Conservation (phyloP, 2,329 filamentous ascomycete genomes). For the Microascus cirrosus region DNA sequence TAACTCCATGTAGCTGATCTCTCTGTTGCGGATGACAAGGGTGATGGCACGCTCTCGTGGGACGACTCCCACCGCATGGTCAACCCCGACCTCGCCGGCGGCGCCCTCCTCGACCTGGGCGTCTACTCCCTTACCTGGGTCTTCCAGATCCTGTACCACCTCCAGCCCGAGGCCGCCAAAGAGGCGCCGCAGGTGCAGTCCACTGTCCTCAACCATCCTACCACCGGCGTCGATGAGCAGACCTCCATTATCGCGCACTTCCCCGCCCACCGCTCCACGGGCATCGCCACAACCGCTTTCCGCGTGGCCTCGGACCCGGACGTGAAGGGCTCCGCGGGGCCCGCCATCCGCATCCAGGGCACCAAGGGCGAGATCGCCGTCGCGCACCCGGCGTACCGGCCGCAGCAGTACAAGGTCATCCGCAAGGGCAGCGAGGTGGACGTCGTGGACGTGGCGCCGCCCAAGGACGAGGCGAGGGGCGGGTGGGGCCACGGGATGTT, state of each 20-base stretch:
- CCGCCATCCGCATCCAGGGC: conserved; percentile 70
- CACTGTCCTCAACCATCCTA: conserved; percentile 62
- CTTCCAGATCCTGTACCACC: conserved; percentile 79
- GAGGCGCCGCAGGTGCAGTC: conserved; percentile 57
- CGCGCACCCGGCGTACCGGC: conserved; percentile 58
- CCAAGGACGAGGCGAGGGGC: conserved; percentile 32
- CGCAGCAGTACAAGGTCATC: conserved; percentile 54
- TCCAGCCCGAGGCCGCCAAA: conserved; percentile 56
- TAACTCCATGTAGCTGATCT: conserved; percentile 34
- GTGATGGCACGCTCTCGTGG: conserved; percentile 45
- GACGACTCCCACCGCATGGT: conserved; percentile 63
- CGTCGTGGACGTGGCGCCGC: conserved; percentile 41
- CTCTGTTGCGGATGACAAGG: conserved; percentile 46
- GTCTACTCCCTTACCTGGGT: conserved; percentile 87
- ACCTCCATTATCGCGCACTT: conserved; percentile 73
- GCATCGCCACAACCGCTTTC: conserved; percentile 58
- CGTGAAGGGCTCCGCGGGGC: conserved; percentile 44
- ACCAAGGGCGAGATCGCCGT: conserved; percentile 75
- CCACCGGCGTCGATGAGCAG: conserved; percentile 58
- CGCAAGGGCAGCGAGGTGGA: conserved; percentile 37
- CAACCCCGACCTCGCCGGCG: conserved; percentile 72
- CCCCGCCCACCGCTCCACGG: conserved; percentile 56
- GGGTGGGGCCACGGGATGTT: conserved; percentile 71
- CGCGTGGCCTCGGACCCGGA: conserved; percentile 53
- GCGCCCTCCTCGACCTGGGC: conserved; percentile 72